Base-by-base conservation (phyloP, 768 basidiomycete species). In the Hypholoma fasciculare region DNA sequence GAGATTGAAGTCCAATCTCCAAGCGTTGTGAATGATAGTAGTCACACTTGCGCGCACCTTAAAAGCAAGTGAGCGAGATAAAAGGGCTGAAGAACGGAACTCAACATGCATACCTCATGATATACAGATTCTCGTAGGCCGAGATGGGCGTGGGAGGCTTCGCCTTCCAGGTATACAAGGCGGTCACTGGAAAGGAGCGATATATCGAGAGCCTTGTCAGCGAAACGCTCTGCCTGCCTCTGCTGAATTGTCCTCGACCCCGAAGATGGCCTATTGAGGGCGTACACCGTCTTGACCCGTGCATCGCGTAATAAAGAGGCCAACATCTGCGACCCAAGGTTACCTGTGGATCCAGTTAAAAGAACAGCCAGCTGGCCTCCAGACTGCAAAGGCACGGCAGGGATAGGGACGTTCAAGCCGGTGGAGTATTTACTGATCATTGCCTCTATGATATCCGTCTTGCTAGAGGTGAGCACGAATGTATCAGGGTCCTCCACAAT, bases 1-100 rank as follows among this genome's bases (percentile, higher is more conserved):
- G 20, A 76, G 30, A 56, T 80, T 82, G 63, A 82, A 81, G 44
- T 82, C 75, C n/a, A 82, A 64, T 20, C 65, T 72, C 81, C 81
- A 82, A 2, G 79, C 80, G 49, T 74, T 77, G 53, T 82, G 79
- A 11, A 81, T 72, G 57, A 82, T 73, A 13, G 60, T 54, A 0
- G 71, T 78, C 6, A 76, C 65, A 6, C 63, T 64, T 17, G 63
- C 56, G 13, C 67, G 63, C 9, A 78, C 60, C 71, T 75, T 47
- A 2, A 19, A 3, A 37, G 7, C 48, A n/a, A 17, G 1, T 52
- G 58, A 53, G n/a, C 30, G 20, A 16, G 39, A 26, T 48, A 6
- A 4, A 34, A 44, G n/a, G 27, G 39, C 13, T 46, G 38, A 16
- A 1, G 13, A 54, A 14, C 9, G 37, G 16, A 52, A 19, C 1